Percentiles rank a stretch among this genome's conserved stretches.
Conservation (phyloP, 345 rosid species). For the Salix arbutifolia region DNA sequence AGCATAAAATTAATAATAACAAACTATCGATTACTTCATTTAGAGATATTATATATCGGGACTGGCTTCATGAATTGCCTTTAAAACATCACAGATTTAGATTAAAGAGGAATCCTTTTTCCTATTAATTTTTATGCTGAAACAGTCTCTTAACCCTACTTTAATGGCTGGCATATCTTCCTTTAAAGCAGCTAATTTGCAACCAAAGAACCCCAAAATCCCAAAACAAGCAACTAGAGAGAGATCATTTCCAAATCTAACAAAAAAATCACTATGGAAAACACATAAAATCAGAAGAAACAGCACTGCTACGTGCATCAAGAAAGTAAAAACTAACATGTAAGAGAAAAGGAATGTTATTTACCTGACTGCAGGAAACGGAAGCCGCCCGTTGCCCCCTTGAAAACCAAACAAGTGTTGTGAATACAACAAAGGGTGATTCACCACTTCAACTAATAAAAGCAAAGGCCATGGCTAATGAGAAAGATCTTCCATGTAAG, state of each 20-base stretch:
- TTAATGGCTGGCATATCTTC: constrained; percentile 3
- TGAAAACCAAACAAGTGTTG: constrained; percentile 12
- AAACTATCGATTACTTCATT: background rate
- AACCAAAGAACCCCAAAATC: background rate
- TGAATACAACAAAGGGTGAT: background rate
- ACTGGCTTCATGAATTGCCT: background rate
- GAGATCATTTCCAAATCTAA: constrained; percentile 4
- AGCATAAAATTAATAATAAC: background rate
- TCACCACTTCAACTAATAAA: background rate
- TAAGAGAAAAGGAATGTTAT: background rate
- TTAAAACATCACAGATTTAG: background rate
- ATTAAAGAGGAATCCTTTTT: background rate
- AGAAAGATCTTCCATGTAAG: constrained; percentile 4
- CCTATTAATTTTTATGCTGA: background rate
- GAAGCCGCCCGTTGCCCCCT: constrained; percentile 16
- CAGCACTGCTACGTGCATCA: background rate
- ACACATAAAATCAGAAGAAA: constrained; percentile 26
- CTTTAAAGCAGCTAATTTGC: background rate
- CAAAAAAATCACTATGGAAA: background rate
- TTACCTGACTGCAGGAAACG: constrained; percentile 22
- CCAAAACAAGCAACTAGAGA: background rate
- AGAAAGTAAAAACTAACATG: constrained; percentile 4
- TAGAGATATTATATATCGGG: background rate
- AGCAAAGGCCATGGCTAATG: background rate
- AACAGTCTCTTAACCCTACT: background rate